Percentiles rank a stretch among this genome's conserved stretches.
Conservation (phyloP, 2,329 filamentous ascomycete genomes). For the Exophiala spinifera region DNA sequence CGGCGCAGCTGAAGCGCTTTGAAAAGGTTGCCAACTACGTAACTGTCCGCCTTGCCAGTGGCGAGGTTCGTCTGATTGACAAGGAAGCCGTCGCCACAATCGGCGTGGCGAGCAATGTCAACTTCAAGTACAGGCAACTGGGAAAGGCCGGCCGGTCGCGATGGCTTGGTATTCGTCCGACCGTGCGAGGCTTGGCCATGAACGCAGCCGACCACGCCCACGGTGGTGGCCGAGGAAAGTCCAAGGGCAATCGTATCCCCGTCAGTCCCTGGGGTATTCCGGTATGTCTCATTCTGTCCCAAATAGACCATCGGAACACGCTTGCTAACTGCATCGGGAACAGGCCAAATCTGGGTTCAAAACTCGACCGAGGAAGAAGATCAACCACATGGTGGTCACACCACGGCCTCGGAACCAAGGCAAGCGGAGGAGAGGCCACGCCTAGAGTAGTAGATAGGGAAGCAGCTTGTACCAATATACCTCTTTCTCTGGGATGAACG, state of each 20-base stretch:
- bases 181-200: slow-evolving; percentile 97
- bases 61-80: slow-evolving; percentile 84
- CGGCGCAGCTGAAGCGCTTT: slow-evolving; percentile 39
- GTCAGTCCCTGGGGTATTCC: slow-evolving; percentile 95
- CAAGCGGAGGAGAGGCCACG: slow-evolving; percentile 60
- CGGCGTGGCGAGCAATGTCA: slow-evolving; percentile 87
- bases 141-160: slow-evolving; percentile 93
- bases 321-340: not conserved
- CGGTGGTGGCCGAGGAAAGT: slow-evolving; percentile 98
- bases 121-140: slow-evolving; percentile 84
- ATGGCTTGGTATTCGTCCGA: slow-evolving; percentile 91
- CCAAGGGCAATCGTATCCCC: slow-evolving; percentile 94
- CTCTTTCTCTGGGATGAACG: not conserved
- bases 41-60: slow-evolving; percentile 82
- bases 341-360: slow-evolving; percentile 68
- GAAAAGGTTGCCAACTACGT: slow-evolving; percentile 72
- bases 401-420: slow-evolving; percentile 84
- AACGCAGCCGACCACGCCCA: slow-evolving; percentile 98
- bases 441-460: slow-evolving; percentile 6
- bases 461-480: slow-evolving; percentile 12
- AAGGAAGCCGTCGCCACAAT: slow-evolving; percentile 93
- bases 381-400: slow-evolving; percentile 87
- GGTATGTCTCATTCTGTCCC: slow-evolving; percentile 56
- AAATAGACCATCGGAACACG: slow-evolving; percentile 1
- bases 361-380: slow-evolving; percentile 81